Conservation (phyloP, 106 monocot species). For the Dendrobium huoshanense region DNA sequence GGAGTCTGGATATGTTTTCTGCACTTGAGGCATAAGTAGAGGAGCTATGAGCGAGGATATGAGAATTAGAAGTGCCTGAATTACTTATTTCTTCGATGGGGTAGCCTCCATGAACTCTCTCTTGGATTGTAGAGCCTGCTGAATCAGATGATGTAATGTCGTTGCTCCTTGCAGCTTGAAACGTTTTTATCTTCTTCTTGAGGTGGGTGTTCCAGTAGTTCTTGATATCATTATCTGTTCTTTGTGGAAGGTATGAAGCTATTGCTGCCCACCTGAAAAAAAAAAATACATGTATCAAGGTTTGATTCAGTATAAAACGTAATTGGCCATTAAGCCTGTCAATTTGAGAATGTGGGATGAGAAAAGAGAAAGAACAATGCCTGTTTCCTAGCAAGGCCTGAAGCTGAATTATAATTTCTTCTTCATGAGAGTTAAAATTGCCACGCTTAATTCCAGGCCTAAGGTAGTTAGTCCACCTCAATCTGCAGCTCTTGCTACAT, state of each 20-base stretch:
- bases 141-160: conserved; percentile 12
- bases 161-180: conserved; percentile 3
- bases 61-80: conserved; percentile 1
- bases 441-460: conserved; percentile 10
- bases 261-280: conserved; percentile 67
- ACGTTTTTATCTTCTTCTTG: conserved; percentile 59
- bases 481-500: conserved; percentile 11
- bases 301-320: background rate
- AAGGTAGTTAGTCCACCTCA: conserved; percentile 12
- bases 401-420: conserved; percentile 5
- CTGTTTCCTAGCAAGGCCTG: conserved; percentile 5
- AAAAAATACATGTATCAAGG: background rate
- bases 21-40: conserved; percentile 42
- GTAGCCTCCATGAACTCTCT: too few species aligned
- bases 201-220: conserved; percentile 89
- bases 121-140: background rate
- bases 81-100: background rate
- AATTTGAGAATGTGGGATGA: background rate
- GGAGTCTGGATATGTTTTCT: conserved; percentile 58
- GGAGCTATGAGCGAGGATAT: conserved; percentile 4
- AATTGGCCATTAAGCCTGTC: background rate
- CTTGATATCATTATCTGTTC: conserved; percentile 82
- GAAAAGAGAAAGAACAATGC: background rate
- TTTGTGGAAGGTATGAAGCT: conserved; percentile 71
- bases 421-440: background rate